phyloP scores from a whole-genome alignment of 148 eudicot species.

The Chenopodium suecicum region DNA sequence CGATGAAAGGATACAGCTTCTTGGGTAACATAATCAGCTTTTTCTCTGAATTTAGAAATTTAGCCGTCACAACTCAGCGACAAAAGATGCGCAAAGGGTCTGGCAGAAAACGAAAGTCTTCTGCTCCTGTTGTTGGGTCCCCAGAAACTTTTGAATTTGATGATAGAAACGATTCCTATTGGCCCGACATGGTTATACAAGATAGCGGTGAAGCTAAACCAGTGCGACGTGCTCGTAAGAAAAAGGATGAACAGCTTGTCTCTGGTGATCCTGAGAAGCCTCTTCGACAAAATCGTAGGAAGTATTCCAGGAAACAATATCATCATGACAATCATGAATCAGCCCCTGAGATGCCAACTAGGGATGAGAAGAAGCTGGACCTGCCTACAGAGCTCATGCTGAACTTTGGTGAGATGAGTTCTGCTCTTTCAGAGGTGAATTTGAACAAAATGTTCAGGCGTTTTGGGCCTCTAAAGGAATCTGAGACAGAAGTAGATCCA shows the following conservation, averaged over 20 bases:
- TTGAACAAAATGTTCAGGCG: conserved; percentile 78
- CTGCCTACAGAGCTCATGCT: conserved; percentile 74
- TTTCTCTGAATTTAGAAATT: conserved; percentile 65
- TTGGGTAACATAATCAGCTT: conserved; percentile 35
- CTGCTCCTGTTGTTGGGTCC: conserved; percentile 34
- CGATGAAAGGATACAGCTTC: conserved; percentile 50
- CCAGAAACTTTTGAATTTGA: conserved; percentile 83
- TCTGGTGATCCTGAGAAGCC: conserved; percentile 47
- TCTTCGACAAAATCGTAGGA: conserved; percentile 44
- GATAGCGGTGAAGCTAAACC: conserved; percentile 65
- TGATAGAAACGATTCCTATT: conserved; percentile 84
- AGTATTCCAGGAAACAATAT: conserved; percentile 56
- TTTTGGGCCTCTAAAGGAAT: conserved; percentile 81
- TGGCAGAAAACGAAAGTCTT: conserved; percentile 59
- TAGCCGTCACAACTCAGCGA: conserved; percentile 43
- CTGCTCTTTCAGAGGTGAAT: conserved; percentile 64
- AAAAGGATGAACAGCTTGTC: conserved; percentile 38
- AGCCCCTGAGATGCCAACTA: conserved; percentile 33
- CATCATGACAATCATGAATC: conserved; percentile 39
- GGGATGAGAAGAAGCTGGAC: conserved; percentile 39
- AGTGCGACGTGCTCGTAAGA: conserved; percentile 42
- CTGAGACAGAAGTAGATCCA: conserved; percentile 72
- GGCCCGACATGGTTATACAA: conserved; percentile 89
- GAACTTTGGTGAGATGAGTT: conserved; percentile 57
- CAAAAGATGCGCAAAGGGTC: conserved; percentile 42